Evolutionary conservation across 2,329 filamentous ascomycete genomes (phyloP).

Genomic region (Incumbomyces lentus): DNA sequence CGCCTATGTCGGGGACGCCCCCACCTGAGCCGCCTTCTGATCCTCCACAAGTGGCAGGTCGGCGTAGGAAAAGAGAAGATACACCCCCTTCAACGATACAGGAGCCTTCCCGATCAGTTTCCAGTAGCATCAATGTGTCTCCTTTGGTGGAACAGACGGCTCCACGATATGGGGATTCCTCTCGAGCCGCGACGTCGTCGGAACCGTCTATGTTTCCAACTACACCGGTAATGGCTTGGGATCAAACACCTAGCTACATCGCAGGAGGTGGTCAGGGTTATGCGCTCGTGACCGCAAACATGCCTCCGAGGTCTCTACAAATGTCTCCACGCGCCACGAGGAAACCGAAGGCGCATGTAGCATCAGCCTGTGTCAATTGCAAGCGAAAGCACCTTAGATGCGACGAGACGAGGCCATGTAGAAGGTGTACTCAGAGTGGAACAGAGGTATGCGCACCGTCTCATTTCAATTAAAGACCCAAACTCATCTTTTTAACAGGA

Average conservation of each 20-base stretch:
- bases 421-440: slow-evolving; percentile 35
- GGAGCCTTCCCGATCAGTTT: not conserved
- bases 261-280: slow-evolving; percentile 14
- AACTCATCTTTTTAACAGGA: slow-evolving; percentile 23
- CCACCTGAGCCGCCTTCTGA: slow-evolving; percentile 29
- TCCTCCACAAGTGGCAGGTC: slow-evolving; percentile 27
- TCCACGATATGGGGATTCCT: slow-evolving; percentile 15
- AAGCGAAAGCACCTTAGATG: slow-evolving; percentile 40
- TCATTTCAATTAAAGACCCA: slow-evolving; percentile 7
- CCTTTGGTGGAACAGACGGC: slow-evolving; percentile 6
- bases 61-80: slow-evolving; percentile 24
- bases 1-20: slow-evolving; percentile 36
- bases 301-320: slow-evolving; percentile 20
- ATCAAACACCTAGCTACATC: slow-evolving; percentile 18
- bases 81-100: slow-evolving; percentile 16
- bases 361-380: slow-evolving; percentile 39
- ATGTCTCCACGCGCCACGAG: slow-evolving; percentile 30
- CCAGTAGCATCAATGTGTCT: not conserved
- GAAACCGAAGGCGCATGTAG: slow-evolving; percentile 38
- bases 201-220: slow-evolving; percentile 16
- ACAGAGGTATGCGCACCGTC: slow-evolving; percentile 32
- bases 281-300: slow-evolving; percentile 13
- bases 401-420: slow-evolving; percentile 36
- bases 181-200: slow-evolving; percentile 13
- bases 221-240: slow-evolving; percentile 7